phyloP scores from a whole-genome alignment of 306 rosid species.

The Aeschynomene evenia region DNA sequence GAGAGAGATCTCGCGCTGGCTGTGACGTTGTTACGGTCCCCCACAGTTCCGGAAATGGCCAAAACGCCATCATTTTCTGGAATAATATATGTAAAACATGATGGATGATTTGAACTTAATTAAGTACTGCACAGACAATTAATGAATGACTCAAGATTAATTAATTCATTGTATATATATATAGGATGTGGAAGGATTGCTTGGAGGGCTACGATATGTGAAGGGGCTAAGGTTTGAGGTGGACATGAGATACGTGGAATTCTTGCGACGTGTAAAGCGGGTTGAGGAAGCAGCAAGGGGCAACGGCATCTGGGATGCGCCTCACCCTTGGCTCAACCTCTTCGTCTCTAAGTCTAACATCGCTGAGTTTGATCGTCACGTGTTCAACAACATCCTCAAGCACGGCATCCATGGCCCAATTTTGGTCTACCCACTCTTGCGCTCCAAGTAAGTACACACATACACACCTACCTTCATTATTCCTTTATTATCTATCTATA shows the following conservation, averaged over 20 bases:
- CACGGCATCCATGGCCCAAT: constrained; percentile 79
- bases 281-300: constrained; percentile 68
- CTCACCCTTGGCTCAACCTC: constrained; percentile 84
- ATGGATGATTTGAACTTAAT: too few relatives aligned
- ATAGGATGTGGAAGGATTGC: constrained; percentile 54
- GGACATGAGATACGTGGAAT: constrained; percentile 67
- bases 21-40: constrained; percentile 77
- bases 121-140: too few relatives aligned
- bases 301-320: constrained; percentile 76
- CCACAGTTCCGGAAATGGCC: constrained; percentile 70
- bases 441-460: constrained; percentile 52
- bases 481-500: not conserved
- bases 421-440: constrained; percentile 67
- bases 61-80: constrained; percentile 77
- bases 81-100: constrained; percentile 44
- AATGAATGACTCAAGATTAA: too few relatives aligned
- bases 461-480: too few relatives aligned
- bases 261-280: constrained; percentile 79
- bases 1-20: constrained; percentile 84
- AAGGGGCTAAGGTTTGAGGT: constrained; percentile 50
- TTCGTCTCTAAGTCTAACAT: constrained; percentile 62
- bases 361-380: constrained; percentile 58
- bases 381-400: constrained; percentile 56
- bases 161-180: too few relatives aligned
- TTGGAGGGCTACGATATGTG: constrained; percentile 58